Evolutionary conservation across 176 grass and related monocot genomes (phyloP), one percentile per base, ranked within the genome.

Genomic region (Phyllostachys edulis): DNA sequence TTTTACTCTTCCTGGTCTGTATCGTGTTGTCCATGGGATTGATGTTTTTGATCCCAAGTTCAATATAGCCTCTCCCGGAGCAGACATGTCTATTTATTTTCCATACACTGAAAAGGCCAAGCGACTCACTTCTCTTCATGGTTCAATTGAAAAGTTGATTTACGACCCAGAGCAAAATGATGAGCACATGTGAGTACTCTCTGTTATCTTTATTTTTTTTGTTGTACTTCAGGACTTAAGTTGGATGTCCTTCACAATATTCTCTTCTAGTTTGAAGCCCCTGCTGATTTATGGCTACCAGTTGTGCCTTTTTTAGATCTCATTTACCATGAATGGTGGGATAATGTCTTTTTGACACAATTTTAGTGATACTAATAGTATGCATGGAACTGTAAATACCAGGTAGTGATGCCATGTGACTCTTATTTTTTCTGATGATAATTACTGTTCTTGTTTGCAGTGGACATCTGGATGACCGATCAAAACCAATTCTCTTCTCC

Each of bases 1-100:
- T 60, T 98, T 95, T 86, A 98, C 91, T 29, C 90, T 95, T 77
- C 96, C 93, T 24, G 89, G 91, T 47, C 80, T 94, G 57, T 98
- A 94, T 77, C 92, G 93, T 6, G 83, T 98, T 75, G 96, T 95
- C 18, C 93, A 98, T 60, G 96, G 96, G 50, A 92, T 98, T 51
- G 96, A 98, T 87, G 93, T 98, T 85, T 98, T 98, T 67, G 96
- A 98, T 84, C 91, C 96, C 50, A 98, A 95, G 87, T 98, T 98
- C 89, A 98, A 95, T 81, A 98, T 97, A 76, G 96, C 85, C 29
- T 98, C 96, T 72, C 93, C 96, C 70, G 93, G 93, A 80, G 96
- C 93, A 40, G 96, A 98, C 80, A 88, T 95, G 93, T 85, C 89
- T 17, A 98, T 98, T 71, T 98, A 98, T 79, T 98, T 98, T 76